Percentiles rank a stretch among this genome's conserved stretches.
Evolutionary conservation across 2,329 filamentous ascomycete species (phyloP).

Genomic region (Ophiocordyceps camponoti-leonardi): DNA sequence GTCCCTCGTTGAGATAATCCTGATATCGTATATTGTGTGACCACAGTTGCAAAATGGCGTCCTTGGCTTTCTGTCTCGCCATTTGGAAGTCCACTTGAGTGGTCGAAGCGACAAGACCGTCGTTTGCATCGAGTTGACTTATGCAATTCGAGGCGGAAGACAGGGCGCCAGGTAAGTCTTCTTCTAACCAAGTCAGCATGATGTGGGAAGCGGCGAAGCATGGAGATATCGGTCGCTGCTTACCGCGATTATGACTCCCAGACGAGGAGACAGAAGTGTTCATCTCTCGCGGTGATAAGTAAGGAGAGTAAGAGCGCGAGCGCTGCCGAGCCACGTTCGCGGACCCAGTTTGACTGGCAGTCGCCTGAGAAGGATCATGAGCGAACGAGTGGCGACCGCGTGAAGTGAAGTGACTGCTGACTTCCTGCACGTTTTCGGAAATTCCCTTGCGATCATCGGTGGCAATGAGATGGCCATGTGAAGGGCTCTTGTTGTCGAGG

Average conservation of each 20-base stretch:
- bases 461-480: not conserved
- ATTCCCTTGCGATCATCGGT: not conserved
- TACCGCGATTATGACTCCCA: not conserved
- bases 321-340: slow-evolving; percentile 17
- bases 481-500: slow-evolving; percentile 23
- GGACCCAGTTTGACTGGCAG: not conserved
- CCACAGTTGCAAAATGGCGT: slow-evolving; percentile 48
- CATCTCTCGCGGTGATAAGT: slow-evolving; percentile 31
- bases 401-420: not conserved
- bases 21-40: slow-evolving; percentile 55
- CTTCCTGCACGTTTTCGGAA: not conserved
- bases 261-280: slow-evolving; percentile 3
- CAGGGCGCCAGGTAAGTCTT: not conserved
- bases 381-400: not conserved
- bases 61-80: slow-evolving; percentile 41
- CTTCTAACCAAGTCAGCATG: not conserved
- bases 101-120: not conserved
- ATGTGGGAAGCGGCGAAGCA: not conserved
- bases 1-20: slow-evolving; percentile 55
- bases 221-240: not conserved
- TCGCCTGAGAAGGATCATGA: not conserved
- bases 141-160: not conserved
- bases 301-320: slow-evolving; percentile 35
- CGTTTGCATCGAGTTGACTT: not conserved
- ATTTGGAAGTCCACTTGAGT: slow-evolving; percentile 6